A percentile compares a stretch with the other conserved stretches of the same genome.
Conservation (phyloP, 768 basidiomycete genomes). For the Kwoniella sp. region DNA sequence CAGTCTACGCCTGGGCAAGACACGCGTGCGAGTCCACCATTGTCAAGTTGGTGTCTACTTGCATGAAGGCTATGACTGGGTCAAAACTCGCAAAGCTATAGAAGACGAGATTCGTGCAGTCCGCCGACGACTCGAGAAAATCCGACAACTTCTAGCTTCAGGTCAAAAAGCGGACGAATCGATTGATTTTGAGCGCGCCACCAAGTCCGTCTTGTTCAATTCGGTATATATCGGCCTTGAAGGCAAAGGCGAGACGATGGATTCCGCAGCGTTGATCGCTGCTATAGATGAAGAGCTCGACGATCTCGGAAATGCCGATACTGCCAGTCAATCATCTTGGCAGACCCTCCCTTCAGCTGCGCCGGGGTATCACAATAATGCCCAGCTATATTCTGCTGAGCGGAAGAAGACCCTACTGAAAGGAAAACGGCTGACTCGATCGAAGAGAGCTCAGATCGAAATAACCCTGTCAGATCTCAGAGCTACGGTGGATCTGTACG, state of each 20-base stretch:
- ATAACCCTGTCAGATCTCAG: conserved; percentile 69
- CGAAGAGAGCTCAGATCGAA: conserved; percentile 79
- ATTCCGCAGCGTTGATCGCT: conserved; percentile 75
- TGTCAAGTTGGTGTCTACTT: conserved; percentile 71
- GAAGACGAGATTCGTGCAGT: conserved; percentile 86
- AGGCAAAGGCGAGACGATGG: conserved; percentile 68
- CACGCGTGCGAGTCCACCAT: conserved; percentile 58
- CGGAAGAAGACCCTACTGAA: conserved; percentile 30
- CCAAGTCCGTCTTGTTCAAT: conserved; percentile 81
- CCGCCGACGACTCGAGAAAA: conserved; percentile 79
- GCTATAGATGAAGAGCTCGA: conserved; percentile 90
- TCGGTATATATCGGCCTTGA: conserved; percentile 92
- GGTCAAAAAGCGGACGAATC: conserved; percentile 81
- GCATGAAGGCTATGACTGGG: conserved; percentile 96
- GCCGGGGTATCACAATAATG: background rate
- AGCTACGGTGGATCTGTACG: conserved; percentile 62
- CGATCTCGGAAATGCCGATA: conserved; percentile 63
- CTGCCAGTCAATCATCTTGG: conserved; percentile 77
- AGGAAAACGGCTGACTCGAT: conserved; percentile 52
- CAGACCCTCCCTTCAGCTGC: conserved; percentile 66
- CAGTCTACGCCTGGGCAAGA: conserved; percentile 39
- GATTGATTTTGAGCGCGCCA: conserved; percentile 61
- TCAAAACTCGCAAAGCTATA: conserved; percentile 76
- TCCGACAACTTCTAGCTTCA: conserved; percentile 84
- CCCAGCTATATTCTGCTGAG: background rate